Conservation (phyloP, 768 basidiomycete species). For the Gymnopilus dilepis region DNA sequence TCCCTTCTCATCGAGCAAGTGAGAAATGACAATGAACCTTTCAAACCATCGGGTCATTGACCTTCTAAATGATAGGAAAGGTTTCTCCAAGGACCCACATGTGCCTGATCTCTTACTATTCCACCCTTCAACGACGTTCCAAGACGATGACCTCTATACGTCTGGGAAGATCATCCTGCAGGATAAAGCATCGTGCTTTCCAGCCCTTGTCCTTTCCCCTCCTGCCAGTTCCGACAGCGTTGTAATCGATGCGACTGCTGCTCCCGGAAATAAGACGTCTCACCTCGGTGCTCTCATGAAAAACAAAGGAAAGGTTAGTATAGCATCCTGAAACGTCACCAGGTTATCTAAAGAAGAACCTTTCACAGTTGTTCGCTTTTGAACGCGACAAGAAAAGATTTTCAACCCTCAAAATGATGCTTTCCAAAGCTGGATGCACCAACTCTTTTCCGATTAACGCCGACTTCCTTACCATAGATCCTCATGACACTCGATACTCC, state of each 20-base stretch:
- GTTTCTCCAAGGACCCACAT: conserved; percentile 78
- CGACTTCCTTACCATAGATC: conserved; percentile 87
- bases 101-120: conserved; percentile 84
- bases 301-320: conserved; percentile 75
- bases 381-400: conserved; percentile 87
- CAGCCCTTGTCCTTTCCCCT: conserved; percentile 85
- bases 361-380: conserved; percentile 76
- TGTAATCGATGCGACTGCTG: conserved; percentile 94
- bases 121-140: conserved; percentile 66
- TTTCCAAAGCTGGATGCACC: conserved; percentile 78
- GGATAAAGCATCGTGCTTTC: conserved; percentile 98
- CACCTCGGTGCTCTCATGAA: conserved; percentile 89
- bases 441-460: conserved; percentile 78
- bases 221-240: conserved; percentile 54
- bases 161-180: conserved; percentile 89
- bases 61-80: conserved; percentile 46
- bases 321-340: background rate
- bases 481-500: conserved; percentile 62
- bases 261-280: conserved; percentile 98
- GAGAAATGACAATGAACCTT: conserved; percentile 21
- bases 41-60: conserved; percentile 12
- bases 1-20: conserved; percentile 58
- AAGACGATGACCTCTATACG: conserved; percentile 73
- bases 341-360: conserved; percentile 1
- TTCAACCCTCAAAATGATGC: conserved; percentile 83